Evolutionary conservation across 176 grass and related monocot species (phyloP), one percentile per base, ranked within the genome.

Genomic region (Oryza officinalis): DNA sequence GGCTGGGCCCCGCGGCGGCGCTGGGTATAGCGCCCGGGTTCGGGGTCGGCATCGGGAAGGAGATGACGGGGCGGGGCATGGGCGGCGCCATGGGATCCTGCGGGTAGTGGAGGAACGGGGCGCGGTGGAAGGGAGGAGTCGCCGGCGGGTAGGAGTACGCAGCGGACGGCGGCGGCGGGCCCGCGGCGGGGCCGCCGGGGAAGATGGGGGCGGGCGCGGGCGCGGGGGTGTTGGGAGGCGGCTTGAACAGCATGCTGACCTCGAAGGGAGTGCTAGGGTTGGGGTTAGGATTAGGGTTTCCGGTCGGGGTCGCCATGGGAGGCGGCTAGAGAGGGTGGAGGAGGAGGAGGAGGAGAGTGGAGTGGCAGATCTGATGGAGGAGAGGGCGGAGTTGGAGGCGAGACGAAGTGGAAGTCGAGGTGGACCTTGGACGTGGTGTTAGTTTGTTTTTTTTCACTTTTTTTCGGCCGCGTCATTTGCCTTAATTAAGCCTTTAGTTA

Each of bases 281-380:
- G 28, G 86, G 33, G 31, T 87, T 90, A 10, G 90, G 80, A 76
- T 90, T 98, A 84, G 93, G 93, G 83, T 89, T 94, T 77, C 91
- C 83, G 70, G 69, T 41, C 2, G 96, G 96, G 82, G 96, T 84
- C 72, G 96, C 96, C 96, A 99, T 99, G 75, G 27, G 71, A 74
- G 82, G 78, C 71, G 69, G 74, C 69, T 63, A 18, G 47, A 43
- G 47, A 15, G 65, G 65, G 32, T 0, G 32, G 84, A 27, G 43
- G 32, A 5, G 32, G 84, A 27, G 43, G 81, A 63, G 78, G 79
- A 66, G 41, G 88, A 75, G 75, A 68, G 69, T 50, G 88, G 80
- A 90, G 80, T 77, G n/a, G 57, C 57, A 72, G 86, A 86, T 85
- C 85, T 77, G 46, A 47, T 66, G 54, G 64, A 61, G 69, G 14